Evolutionary conservation across 257 asterid species (phyloP).

Genomic region (Scutellaria baicalensis): DNA sequence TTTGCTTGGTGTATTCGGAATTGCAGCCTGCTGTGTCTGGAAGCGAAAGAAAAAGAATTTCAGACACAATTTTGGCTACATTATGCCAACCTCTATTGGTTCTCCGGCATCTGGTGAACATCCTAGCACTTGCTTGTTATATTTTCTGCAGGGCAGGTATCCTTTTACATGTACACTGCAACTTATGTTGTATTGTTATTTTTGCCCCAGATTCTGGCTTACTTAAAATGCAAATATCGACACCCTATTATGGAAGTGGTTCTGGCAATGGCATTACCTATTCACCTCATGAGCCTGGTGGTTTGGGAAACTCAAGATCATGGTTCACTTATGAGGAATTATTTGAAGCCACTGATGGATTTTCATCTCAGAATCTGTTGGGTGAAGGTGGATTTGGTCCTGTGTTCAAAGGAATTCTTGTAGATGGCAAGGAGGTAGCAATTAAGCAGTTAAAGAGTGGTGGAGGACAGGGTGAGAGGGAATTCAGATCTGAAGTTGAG

Average conservation of each 20-base stretch:
- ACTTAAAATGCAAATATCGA: conserved; percentile 40
- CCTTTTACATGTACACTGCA: background rate
- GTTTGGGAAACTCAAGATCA: conserved; percentile 61
- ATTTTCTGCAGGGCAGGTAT: background rate
- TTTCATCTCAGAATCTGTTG: conserved; percentile 63
- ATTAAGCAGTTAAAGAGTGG: conserved; percentile 73
- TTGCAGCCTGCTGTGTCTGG: conserved; percentile 40
- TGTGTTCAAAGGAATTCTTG: conserved; percentile 73
- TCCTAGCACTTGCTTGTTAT: background rate
- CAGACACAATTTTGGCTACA: conserved; percentile 38
- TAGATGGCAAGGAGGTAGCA: conserved; percentile 82
- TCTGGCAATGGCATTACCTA: conserved; percentile 27
- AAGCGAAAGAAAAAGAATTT: conserved; percentile 61
- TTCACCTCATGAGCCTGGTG: conserved; percentile 49
- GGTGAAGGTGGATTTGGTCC: conserved; percentile 96
- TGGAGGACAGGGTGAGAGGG: conserved; percentile 92
- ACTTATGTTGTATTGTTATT: conserved; percentile 9
- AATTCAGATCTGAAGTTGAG: conserved; percentile 95
- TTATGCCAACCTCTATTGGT: conserved; percentile 47
- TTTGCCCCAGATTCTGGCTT: conserved; percentile 53
- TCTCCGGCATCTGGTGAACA: conserved; percentile 56
- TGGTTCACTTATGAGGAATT: conserved; percentile 76
- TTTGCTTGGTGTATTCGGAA: conserved; percentile 49
- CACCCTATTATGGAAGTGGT: conserved; percentile 31
- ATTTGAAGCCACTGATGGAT: conserved; percentile 61